A percentile compares a stretch with the other conserved stretches of the same genome.
Conservation (phyloP, 75 land plant species). For the Chamaecyparis obtusa region DNA sequence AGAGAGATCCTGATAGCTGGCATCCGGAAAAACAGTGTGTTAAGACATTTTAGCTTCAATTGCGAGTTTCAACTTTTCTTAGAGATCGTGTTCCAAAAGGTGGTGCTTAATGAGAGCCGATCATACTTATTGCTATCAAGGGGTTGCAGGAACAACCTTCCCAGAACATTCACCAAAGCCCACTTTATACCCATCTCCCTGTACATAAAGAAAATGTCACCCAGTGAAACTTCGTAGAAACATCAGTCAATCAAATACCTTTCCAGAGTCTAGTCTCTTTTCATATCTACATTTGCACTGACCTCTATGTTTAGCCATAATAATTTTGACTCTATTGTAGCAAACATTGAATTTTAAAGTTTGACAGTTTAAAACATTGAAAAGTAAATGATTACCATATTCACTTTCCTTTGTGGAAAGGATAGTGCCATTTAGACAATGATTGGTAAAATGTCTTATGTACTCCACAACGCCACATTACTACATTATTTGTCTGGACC, state of each 20-base stretch:
- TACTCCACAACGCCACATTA: neutral
- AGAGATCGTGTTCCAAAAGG: neutral
- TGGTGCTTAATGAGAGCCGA: neutral
- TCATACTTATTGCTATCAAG: neutral
- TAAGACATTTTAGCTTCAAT: neutral
- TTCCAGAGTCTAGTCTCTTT: neutral
- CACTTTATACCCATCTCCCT: constrained; percentile 81
- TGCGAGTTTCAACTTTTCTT: neutral
- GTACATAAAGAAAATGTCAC: constrained; percentile 15
- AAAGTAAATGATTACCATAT: neutral
- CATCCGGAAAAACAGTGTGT: neutral
- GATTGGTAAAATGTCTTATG: neutral
- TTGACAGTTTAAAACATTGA: neutral
- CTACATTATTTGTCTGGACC: neutral
- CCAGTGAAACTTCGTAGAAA: neutral
- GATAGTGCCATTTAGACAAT: neutral
- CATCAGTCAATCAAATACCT: neutral
- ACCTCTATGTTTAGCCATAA: neutral
- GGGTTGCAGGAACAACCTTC: constrained; percentile 56
- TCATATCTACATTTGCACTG: neutral
- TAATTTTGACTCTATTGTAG: neutral
- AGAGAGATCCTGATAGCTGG: neutral
- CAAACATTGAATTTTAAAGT: neutral
- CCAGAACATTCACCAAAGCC: constrained; percentile 90
- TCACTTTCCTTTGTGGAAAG: neutral